Base-by-base conservation (phyloP, 2,329 filamentous ascomycete species). In the Thelonectria blattea region DNA sequence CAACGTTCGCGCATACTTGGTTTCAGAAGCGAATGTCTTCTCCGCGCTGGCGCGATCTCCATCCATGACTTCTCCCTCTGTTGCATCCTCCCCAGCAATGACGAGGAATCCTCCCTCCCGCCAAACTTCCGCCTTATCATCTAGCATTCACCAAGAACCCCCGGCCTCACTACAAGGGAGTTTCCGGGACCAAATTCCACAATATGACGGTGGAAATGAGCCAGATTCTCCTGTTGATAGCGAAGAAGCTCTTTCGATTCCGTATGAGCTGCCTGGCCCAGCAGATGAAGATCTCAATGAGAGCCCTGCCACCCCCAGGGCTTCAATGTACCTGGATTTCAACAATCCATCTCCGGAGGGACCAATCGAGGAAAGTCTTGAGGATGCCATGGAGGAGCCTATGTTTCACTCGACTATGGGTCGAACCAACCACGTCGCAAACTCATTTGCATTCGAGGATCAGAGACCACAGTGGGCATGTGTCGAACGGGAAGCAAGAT, bases 21-120 rank as follows among this genome's bases (percentile, higher is more conserved):
- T 91, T 42, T 89, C 88, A 3, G 88, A 91, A 66, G 85, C 87
- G 17, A 87, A 86, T 48, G 82, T 87, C 41, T 90, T 91, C 59
- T 85, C 87, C 4, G 81, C 81, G 10, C 74, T 89, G 41, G 83
- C 83, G 11, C 81, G 81, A 43, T 85, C 85, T 4, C 83, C 86
- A 2, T 84, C 85, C 2, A 77, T 85, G 65, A 65, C 73, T 18
- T 78, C 76, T 27, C 74, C 78, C 4, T 79, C 78, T 4, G 67
- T 75, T 12, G 64, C 74, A 18, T 82, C 83, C 6, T 89, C 87
- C 1, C 87, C 88, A 2, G 75, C 78, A 6, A 79, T 81, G 59
- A 77, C 74, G 10, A 67, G 73, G 22, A 76, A 73, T 48, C 71
- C 74, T 1, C 74, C 75, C 17, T 76, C 75, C 1, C 69, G 73